Base-by-base conservation (phyloP, 2,329 filamentous ascomycete genomes). In the Xylariomycetidae sp. region DNA sequence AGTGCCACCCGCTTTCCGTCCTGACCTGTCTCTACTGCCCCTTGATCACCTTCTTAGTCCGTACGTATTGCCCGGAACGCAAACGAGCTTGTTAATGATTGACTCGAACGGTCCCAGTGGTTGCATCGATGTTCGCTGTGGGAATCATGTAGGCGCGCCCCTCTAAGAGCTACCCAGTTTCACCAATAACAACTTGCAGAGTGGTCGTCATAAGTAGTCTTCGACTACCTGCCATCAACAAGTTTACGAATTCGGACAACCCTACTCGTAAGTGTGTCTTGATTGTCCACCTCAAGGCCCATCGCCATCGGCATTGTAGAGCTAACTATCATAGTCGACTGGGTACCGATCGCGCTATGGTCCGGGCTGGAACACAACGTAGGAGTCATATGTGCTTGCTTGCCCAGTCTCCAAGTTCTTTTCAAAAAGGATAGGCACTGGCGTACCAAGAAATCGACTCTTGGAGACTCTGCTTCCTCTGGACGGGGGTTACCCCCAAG, bases 361-460 rank as follows among this genome's bases (percentile, higher is more conserved):
- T 39, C 37, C 2, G 26, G 12, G 4, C 20, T 39, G 4, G 37
- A 39, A 26, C 32, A 32, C 12, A 32, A 36, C 15, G 27, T 36
- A 20, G 37, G 37, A 22, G 29, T 39, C 22, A 39, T 39, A 10
- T 39, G 37, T 25, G 37, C 37, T 16, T 36, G 37, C 22, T 32
- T 39, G 18, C 37, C 37, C 12, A 39, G 33, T 18, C 33, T 39
- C 5, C 33, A 29, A 15, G 25, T 29, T 32, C 37, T 39, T 27
- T 14, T 39, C 3, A 39, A 30, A 24, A 7, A 19, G 14, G 29
- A 25, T 24, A 18, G 10, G 6, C 18, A 16, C 15, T 16, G n/a
- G 7, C 9, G 15, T 5, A 35, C 5, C n/a, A 32, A 31, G 15
- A 31, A 26, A 15, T 22, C n/a, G 2, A 25, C 28, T 20, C 10